Percentiles rank a stretch among this genome's conserved stretches.
Evolutionary conservation across 164 flowering plant genomes (phyloP).

Genomic region (Aristolochia contorta): DNA sequence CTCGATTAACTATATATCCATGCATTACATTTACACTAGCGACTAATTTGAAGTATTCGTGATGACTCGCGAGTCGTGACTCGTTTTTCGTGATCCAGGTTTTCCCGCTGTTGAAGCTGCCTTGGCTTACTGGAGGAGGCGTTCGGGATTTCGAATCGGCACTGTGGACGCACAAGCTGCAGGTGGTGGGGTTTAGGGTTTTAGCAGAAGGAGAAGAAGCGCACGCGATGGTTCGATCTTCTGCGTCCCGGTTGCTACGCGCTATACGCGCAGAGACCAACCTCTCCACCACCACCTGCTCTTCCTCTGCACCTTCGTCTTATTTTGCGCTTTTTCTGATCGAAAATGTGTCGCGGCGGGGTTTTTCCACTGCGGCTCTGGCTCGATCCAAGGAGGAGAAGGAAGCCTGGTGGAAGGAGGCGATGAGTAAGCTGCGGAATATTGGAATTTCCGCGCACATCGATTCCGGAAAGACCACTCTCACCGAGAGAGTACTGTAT

Average conservation of each 20-base stretch:
- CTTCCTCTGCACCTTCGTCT: constrained; percentile 24
- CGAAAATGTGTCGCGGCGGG: constrained; percentile 29
- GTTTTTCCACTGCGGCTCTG: constrained; percentile 40
- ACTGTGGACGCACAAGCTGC: too few relatives aligned
- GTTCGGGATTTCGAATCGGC: too few relatives aligned
- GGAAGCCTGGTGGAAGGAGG: constrained; percentile 79
- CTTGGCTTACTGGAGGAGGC: too few relatives aligned
- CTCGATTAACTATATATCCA: too few relatives aligned
- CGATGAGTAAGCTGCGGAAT: constrained; percentile 71
- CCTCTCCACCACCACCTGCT: constrained; percentile 6
- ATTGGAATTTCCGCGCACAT: constrained; percentile 98
- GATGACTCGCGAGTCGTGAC: too few relatives aligned
- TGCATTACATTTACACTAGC: too few relatives aligned
- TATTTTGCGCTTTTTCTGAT: constrained; percentile 24
- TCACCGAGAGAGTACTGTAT: constrained; percentile 78
- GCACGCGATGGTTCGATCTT: constrained; percentile 18
- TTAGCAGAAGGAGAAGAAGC: constrained; percentile 14
- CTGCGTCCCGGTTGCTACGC: constrained; percentile 48
- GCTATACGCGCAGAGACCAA: constrained; percentile 18
- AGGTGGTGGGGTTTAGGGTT: constrained; percentile 3
- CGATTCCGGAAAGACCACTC: constrained; percentile 94
- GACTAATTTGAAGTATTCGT: too few relatives aligned
- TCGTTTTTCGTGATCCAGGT: too few relatives aligned
- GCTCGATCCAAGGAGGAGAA: constrained; percentile 55
- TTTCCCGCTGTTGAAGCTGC: too few relatives aligned